These are phyloP conservation scores for Penicillium decumbens DNA, from an alignment of 2,329 filamentous ascomycete species.

Conservation along the genomic window DNA sequence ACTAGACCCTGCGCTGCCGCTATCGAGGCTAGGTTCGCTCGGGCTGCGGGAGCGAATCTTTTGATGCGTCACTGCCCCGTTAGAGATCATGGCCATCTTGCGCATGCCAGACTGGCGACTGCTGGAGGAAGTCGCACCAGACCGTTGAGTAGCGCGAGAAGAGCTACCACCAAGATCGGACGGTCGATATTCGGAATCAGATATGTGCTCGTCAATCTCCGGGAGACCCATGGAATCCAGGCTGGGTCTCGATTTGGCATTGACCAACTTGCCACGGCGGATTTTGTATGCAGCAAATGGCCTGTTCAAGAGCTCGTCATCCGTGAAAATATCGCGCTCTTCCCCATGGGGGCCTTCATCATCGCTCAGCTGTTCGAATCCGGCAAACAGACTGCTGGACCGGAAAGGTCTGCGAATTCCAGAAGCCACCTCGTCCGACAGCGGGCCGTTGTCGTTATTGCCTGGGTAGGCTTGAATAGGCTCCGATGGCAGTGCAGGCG, in stretches of 20 bases:
- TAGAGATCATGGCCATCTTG: constrained; percentile 74
- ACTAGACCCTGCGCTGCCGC: constrained; percentile 34
- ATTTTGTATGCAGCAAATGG: constrained; percentile 44
- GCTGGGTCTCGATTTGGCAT: constrained; percentile 29
- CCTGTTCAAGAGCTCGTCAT: constrained; percentile 44
- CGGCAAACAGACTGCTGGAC: constrained; percentile 80
- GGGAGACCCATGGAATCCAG: constrained; percentile 33
- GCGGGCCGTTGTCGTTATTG: constrained; percentile 74
- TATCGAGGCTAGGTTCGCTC: constrained; percentile 43
- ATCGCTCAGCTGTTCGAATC: constrained; percentile 67
- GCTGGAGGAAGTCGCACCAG: constrained; percentile 35
- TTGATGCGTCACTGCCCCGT: constrained; percentile 67
- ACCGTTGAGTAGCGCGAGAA: constrained; percentile 28
- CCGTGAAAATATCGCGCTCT: constrained; percentile 37
- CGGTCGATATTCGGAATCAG: constrained; percentile 27
- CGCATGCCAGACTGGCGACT: constrained; percentile 61
- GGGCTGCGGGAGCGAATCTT: constrained; percentile 53
- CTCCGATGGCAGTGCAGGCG: constrained; percentile 29
- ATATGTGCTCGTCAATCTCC: constrained; percentile 38
- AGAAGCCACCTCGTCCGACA: constrained; percentile 55
- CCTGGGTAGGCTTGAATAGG: constrained; percentile 67
- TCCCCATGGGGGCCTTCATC: constrained; percentile 33
- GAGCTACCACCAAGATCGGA: constrained; percentile 20
- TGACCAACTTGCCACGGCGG: constrained; percentile 42
- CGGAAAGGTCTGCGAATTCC: constrained; percentile 66